Percentiles rank a stretch among this genome's conserved stretches.
Conservation (phyloP, 2,329 filamentous ascomycete species). For the Sporothrix pallida region DNA sequence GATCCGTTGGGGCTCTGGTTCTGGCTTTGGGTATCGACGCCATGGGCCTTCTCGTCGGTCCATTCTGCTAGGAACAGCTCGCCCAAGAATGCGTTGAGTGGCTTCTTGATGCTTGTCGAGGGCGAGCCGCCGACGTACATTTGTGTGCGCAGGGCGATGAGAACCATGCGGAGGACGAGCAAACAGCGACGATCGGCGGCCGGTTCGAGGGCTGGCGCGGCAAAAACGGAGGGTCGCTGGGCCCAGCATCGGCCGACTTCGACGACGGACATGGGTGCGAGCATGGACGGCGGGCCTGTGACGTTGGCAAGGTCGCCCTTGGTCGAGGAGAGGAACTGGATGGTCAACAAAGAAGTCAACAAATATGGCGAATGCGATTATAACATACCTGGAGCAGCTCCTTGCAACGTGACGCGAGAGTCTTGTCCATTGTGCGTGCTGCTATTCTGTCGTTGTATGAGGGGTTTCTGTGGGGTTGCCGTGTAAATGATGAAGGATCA, state of each 20-base stretch:
- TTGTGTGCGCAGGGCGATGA: conserved; percentile 54
- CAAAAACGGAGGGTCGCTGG: conserved; percentile 55
- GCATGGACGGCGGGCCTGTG: conserved; percentile 57
- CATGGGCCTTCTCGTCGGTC: conserved; percentile 41
- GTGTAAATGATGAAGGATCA: neutral
- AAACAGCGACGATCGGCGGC: conserved; percentile 52
- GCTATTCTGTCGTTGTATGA: neutral
- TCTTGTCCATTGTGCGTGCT: conserved; percentile 40
- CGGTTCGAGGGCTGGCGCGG: conserved; percentile 53
- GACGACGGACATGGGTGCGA: conserved; percentile 56
- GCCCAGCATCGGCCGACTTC: conserved; percentile 60
- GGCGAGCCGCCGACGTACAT: conserved; percentile 56
- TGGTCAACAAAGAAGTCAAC: neutral
- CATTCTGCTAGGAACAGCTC: conserved; percentile 56
- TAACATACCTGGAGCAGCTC: conserved; percentile 44
- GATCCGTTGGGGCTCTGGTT: conserved; percentile 37
- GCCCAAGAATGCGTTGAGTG: conserved; percentile 59
- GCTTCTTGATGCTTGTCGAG: conserved; percentile 57
- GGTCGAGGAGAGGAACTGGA: conserved; percentile 47
- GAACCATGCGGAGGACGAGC: conserved; percentile 55
- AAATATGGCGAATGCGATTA: neutral
- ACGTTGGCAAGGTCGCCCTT: conserved; percentile 60
- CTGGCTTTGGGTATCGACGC: conserved; percentile 24
- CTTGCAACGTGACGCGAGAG: conserved; percentile 42
- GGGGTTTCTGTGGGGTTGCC: neutral